phyloP scores from a whole-genome alignment of 2,329 filamentous ascomycete genomes.

The Apiospora saccharicola region DNA sequence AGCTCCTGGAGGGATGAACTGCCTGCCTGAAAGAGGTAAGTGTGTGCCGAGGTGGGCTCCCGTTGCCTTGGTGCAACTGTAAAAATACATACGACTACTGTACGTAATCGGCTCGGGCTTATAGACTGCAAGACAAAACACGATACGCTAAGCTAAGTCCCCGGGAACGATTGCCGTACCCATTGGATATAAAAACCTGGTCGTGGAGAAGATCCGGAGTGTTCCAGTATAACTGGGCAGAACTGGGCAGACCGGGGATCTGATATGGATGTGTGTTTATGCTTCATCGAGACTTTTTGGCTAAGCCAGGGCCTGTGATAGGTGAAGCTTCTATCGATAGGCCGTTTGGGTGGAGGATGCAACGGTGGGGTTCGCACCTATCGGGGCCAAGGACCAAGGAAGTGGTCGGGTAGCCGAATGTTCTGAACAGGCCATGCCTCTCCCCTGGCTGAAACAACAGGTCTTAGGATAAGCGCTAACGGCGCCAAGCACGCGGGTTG shows the following conservation, averaged over 20 bases:
- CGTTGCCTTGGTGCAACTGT: neutral
- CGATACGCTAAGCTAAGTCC: neutral
- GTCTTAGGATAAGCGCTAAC: slow-evolving; percentile 1
- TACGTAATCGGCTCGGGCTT: slow-evolving; percentile 6
- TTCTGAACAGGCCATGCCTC: neutral
- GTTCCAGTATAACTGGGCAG: slow-evolving; percentile 15
- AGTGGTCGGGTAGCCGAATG: neutral
- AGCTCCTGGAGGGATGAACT: neutral
- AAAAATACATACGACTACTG: neutral
- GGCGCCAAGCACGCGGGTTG: neutral
- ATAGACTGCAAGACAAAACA: too few relatives aligned
- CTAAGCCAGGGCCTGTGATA: slow-evolving; percentile 10
- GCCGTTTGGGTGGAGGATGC: slow-evolving; percentile 7
- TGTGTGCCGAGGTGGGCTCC: neutral
- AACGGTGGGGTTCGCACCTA: slow-evolving; percentile 8
- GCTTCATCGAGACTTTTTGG: neutral
- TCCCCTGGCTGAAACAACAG: neutral
- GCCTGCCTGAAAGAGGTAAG: neutral
- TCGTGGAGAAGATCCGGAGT: slow-evolving; percentile 20
- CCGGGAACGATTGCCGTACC: slow-evolving; percentile 16
- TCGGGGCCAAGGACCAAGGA: neutral
- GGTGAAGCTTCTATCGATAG: slow-evolving; percentile 3
- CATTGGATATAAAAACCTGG: slow-evolving; percentile 7
- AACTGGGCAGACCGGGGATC: neutral
- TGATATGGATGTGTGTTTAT: slow-evolving; percentile 11